phyloP scores from a whole-genome alignment of 2,329 filamentous ascomycete species.

The Fusarium cicatricum region DNA sequence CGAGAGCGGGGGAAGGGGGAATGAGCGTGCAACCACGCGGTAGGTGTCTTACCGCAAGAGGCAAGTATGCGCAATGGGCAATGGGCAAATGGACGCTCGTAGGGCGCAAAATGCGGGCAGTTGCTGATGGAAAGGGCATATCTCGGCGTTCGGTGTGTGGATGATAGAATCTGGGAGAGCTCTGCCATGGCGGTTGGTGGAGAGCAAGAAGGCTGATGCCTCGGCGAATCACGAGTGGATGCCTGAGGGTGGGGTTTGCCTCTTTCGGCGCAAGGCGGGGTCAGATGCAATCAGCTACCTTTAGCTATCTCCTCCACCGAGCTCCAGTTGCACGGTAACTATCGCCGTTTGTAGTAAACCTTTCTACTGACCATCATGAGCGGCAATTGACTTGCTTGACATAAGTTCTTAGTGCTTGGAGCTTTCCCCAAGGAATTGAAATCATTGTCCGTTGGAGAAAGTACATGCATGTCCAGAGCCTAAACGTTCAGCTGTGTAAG shows the following conservation, averaged over 20 bases:
- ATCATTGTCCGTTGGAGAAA: constrained; percentile 2
- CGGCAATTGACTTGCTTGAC: constrained; percentile 2
- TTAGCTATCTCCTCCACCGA: too few species aligned
- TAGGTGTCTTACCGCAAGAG: constrained; percentile 33
- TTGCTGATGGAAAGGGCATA: constrained; percentile 32
- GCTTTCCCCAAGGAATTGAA: not conserved
- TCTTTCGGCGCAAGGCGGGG: constrained; percentile 16
- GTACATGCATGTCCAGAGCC: not conserved
- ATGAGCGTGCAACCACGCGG: constrained; percentile 26
- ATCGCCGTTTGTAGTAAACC: not conserved
- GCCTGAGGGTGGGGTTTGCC: not conserved
- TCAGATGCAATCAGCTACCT: too few species aligned
- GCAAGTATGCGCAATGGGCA: constrained; percentile 33
- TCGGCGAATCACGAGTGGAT: constrained; percentile 11
- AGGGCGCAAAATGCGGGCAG: too few species aligned
- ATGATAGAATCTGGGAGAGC: constrained; percentile 9
- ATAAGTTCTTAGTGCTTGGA: not conserved
- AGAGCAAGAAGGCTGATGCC: not conserved
- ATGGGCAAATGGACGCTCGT: not conserved
- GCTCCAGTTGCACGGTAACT: not conserved
- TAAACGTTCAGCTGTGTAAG: constrained; percentile 5
- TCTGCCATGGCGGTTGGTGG: constrained; percentile 11
- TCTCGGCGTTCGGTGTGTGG: constrained; percentile 44
- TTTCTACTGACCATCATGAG: constrained; percentile 19
- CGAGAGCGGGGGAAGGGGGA: constrained; percentile 26